Evolutionary conservation across 2,329 filamentous ascomycete species (phyloP).

Genomic region (Epichloe sylvatica): DNA sequence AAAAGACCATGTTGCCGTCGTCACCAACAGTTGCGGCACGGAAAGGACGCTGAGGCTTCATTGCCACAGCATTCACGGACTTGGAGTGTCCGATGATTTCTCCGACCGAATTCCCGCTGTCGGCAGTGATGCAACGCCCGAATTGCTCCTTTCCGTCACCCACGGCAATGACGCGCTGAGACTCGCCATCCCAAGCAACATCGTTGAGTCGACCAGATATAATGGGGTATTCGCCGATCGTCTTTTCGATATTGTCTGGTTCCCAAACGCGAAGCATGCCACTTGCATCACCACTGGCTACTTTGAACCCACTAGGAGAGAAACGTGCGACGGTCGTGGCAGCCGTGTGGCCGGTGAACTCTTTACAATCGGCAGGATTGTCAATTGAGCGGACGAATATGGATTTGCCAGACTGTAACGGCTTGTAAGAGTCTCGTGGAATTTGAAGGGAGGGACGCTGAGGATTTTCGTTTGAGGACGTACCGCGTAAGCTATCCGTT

Average conservation of each 20-base stretch:
- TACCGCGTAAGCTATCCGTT: conserved; percentile 86
- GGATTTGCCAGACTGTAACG: conserved; percentile 75
- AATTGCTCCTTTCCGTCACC: conserved; percentile 89
- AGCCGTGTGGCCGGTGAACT: conserved; percentile 85
- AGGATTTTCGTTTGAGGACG: conserved; percentile 17
- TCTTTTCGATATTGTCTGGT: conserved; percentile 66
- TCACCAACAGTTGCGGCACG: conserved; percentile 84
- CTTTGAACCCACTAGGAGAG: conserved; percentile 84
- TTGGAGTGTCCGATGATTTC: conserved; percentile 88
- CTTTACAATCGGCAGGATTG: conserved; percentile 65
- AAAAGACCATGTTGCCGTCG: conserved; percentile 79
- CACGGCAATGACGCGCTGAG: conserved; percentile 88
- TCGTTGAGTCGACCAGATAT: conserved; percentile 93
- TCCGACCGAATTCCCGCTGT: conserved; percentile 90
- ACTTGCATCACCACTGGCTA: conserved; percentile 78
- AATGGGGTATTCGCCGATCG: conserved; percentile 88
- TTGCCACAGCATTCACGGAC: conserved; percentile 78
- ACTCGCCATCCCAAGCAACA: conserved; percentile 94
- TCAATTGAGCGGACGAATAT: conserved; percentile 94
- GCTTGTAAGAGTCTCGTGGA: neutral
- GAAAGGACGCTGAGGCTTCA: conserved; percentile 80
- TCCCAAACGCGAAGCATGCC: conserved; percentile 90
- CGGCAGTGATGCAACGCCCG: conserved; percentile 85
- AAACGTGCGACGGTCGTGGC: conserved; percentile 88
- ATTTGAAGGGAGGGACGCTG: neutral